Conservation (phyloP, 1,139 yeast genomes). For the Pichia sp. region DNA sequence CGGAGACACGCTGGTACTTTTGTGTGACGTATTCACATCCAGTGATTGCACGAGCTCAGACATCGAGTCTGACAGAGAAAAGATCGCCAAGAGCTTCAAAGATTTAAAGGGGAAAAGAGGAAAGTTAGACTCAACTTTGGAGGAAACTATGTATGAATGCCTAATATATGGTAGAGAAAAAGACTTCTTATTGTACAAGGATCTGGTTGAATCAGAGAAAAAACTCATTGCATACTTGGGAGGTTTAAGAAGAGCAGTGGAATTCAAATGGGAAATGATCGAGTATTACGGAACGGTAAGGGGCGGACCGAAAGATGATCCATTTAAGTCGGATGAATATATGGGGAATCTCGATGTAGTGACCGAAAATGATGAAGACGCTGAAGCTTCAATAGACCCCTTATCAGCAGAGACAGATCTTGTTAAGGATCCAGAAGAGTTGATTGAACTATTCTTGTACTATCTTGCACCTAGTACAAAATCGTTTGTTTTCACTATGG, state of each 20-base stretch:
- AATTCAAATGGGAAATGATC: slow-evolving; percentile 57
- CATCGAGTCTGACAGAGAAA: slow-evolving; percentile 7
- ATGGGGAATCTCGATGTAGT: neutral
- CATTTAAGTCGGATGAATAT: neutral
- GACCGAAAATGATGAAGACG: neutral
- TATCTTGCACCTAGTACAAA: slow-evolving; percentile 71
- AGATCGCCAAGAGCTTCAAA: slow-evolving; percentile 9
- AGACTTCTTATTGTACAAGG: slow-evolving; percentile 44
- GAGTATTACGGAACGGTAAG: slow-evolving; percentile 11
- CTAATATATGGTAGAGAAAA: slow-evolving; percentile 48
- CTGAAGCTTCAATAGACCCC: neutral
- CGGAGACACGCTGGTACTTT: slow-evolving; percentile 10
- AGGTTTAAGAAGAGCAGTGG: slow-evolving; percentile 64
- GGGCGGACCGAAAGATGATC: neutral
- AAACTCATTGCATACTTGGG: slow-evolving; percentile 56
- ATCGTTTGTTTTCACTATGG: slow-evolving; percentile 60
- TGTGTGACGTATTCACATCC: slow-evolving; percentile 16
- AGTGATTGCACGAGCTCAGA: slow-evolving; percentile 2
- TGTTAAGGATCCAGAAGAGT: slow-evolving; percentile 40
- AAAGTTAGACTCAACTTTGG: slow-evolving; percentile 41
- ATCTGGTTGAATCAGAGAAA: slow-evolving; percentile 49
- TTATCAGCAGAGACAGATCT: slow-evolving; percentile 24
- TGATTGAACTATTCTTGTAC: slow-evolving; percentile 62
- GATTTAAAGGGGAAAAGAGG: slow-evolving; percentile 11
- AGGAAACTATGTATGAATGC: slow-evolving; percentile 63